A percentile compares a stretch with the other conserved stretches of the same genome.
These are phyloP conservation scores for Darksidea phi DNA, from an alignment of 495 filamentous ascomycete genomes.

Conservation along the genomic window DNA sequence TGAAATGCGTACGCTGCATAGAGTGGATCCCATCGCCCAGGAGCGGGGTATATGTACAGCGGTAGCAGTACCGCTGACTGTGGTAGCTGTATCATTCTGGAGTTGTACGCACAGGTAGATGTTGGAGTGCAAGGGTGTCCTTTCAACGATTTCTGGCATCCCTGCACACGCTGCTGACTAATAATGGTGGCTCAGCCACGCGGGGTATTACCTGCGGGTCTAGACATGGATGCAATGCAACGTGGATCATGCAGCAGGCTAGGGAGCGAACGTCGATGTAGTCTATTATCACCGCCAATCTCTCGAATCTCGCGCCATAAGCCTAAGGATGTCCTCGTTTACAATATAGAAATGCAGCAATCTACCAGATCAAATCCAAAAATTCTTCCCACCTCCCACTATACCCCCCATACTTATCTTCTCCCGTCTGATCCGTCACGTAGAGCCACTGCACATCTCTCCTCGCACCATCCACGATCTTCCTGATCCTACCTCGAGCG, in stretches of 20 bases:
- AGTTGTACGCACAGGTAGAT: not conserved
- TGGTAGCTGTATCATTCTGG: not conserved
- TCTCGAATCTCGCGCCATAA: no score
- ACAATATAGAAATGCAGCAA: not conserved
- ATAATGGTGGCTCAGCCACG: no score
- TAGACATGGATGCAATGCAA: no score
- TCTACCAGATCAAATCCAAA: constrained; percentile 14
- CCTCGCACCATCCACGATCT: constrained; percentile 10
- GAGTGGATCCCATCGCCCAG: constrained; percentile 29
- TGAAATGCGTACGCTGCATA: constrained; percentile 13
- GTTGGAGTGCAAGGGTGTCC: not conserved
- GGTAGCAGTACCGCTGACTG: constrained; percentile 22
- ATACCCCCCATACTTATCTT: constrained; percentile 5
- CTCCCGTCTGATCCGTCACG: constrained; percentile 6
- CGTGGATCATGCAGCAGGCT: not conserved
- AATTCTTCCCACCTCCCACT: constrained; percentile 6
- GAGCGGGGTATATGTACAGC: constrained; percentile 31
- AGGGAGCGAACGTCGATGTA: not conserved
- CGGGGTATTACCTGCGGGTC: no score
- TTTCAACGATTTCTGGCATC: not conserved
- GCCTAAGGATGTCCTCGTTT: no score
- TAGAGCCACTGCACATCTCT: constrained; percentile 9
- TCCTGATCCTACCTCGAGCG: not conserved
- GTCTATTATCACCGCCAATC: no score
- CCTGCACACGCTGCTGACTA: not conserved